Evolutionary conservation across 2,329 filamentous ascomycete genomes (phyloP), one percentile per base, ranked within the genome.

Genomic region (Beauveria bassiana): DNA sequence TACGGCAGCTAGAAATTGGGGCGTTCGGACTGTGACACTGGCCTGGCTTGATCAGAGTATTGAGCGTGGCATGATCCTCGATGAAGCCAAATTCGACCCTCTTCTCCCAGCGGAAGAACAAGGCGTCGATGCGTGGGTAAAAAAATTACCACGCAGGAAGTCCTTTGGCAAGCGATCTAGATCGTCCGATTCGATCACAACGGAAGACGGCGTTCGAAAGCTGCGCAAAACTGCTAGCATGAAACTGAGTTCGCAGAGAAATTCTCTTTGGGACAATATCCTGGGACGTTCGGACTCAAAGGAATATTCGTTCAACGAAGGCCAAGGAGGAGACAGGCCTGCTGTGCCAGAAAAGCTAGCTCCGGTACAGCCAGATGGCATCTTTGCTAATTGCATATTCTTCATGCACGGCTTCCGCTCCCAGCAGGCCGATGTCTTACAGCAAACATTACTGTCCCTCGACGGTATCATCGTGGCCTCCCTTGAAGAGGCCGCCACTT

Each of bases 251-350:
- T 89, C 82, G 55, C 92, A 97, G 69, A 88, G 87, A 66, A 86
- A 93, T 68, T 86, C 85, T 31, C 81, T 98, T n/a, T 98, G 93
- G 93, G 88, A 88, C 5, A 91, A 96, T 68, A 96, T 99, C 63
- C 82, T 95, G 26, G 86, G 86, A 10, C 67, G 61, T 71, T 67
- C 73, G 24, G 70, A 68, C 14, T 73, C 73, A 1, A 70, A 70
- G 50, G 73, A 74, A 45, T 70, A 71, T 62, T 74, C 74, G 0
- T 71, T 73, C 51, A 68, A 66, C 26, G 63, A 67, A 16, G 70
- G 71, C 6, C 63, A 63, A 1, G 64, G 65, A 16, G 58, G 64
- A 9, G 61, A 51, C 24, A 60, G 59, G 24, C 46, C 51, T 24
- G 62, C 64, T 7, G 53, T 56, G n/a, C 53, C 45, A 34, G 61